Base-by-base conservation (phyloP, 768 basidiomycete species). In the Leccinum fibrillosum region DNA sequence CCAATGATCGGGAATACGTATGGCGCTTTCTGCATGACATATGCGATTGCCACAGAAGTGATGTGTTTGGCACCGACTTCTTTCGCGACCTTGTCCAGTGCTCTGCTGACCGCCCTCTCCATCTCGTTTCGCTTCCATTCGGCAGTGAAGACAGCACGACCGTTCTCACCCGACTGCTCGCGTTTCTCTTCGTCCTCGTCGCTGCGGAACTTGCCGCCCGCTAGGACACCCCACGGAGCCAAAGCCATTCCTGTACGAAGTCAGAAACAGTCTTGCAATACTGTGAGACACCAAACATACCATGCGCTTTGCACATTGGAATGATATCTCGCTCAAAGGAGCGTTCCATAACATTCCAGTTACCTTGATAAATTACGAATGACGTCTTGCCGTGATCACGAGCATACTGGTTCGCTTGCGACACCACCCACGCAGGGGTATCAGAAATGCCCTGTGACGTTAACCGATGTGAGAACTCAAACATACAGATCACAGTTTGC, bases 1-100 rank as follows among this genome's bases (percentile, higher is more conserved):
- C 82, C 81, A 26, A 83, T 67, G 56, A 83, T 73, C 0, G 81
- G 81, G 69, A 83, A 83, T 0, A 82, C 80, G 53, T 75, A 82
- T 0, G 79, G 77, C 5, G 78, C 73, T 66, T 84, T 85, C 45
- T 82, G 79, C 70, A 84, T 70, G 11, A 84, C 69, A 57, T 82
- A 84, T 13, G 81, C 80, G 58, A 85, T 55, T 17, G 66, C 65
- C 11, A 66, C 70, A 47, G 83, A 71, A 6, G 77, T 78, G 61
- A 85, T 73, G 51, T 70, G 69, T 62, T 79, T 74, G 4, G 77
- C 76, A 0, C 82, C 82, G 6, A 83, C 71, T 60, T 84, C 78
- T 13, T 63, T 62, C 1, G 82, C 82, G 11, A 86, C 77, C 56
- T 80, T 76, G 62, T 81, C 81, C 23, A 84, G 70, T 0, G 76